Evolutionary conservation across 257 asterid genomes (phyloP), one percentile per base, ranked within the genome.

Genomic region (Echites panduratus): DNA sequence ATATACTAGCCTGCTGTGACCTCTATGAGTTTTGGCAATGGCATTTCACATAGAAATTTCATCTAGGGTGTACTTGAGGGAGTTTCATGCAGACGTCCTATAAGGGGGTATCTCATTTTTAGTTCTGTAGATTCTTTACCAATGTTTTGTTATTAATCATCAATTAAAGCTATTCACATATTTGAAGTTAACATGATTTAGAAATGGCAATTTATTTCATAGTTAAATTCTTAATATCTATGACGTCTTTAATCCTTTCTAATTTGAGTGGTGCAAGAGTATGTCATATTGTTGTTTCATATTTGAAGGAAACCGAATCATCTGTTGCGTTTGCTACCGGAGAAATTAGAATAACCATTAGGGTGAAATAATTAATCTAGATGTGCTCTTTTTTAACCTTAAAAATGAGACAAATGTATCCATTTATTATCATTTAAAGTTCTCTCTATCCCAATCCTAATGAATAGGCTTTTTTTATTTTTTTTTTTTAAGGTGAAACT

Each of bases 401-500:
- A 0, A 4, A 1, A 10, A 57, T 22, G 19, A 10, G 19, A 57
- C 2, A n/a, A 24, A 24, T 2, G 16, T 10, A 57, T 22, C 19
- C 2, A 24, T 24, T 57, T 12, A 29, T 58, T 32, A 26, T 32
- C 41, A 26, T 29, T 16, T 61, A 11, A 1, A 14, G 7, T n/a
- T 44, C 44, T 22, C 32, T 29, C 48, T 58, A 27, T 17, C 58
- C 35, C 17, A 29, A 47, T 29, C 29, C 67, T 47, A 71, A 52
- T 65, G 16, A 0, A 4, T 4, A 20, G 40, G 45, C n/a, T n/a
- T n/a, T n/a, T n/a, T n/a, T n/a, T n/a, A n/a, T n/a, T 43, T 45
- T 77, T 78, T 76, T 68, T 85, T 76, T 78, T 76, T 70, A 85
- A 95, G 99, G 98, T 92, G 79, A 95, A 92, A 84, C 73, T 94